Percentiles rank a stretch among this genome's conserved stretches.
These are phyloP conservation scores for Aspergillus conjunctus DNA, from an alignment of 495 filamentous ascomycete genomes.

Conservation along the genomic window DNA sequence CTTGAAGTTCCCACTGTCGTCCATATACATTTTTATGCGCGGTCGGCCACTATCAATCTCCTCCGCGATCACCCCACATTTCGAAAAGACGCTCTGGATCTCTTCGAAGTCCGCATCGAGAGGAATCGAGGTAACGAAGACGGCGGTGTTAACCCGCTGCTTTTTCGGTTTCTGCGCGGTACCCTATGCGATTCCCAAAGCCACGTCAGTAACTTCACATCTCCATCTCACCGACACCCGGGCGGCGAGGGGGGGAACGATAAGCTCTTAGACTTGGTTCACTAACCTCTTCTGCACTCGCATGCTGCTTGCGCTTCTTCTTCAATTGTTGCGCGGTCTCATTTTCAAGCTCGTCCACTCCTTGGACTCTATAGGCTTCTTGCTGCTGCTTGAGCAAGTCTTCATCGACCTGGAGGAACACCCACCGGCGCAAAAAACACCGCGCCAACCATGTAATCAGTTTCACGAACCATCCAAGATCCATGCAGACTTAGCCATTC, in stretches of 20 bases:
- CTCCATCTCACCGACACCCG: not conserved
- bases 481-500: slow-evolving; percentile 21
- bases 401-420: slow-evolving; percentile 66
- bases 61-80: slow-evolving; percentile 90
- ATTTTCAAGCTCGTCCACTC: slow-evolving; percentile 64
- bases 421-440: slow-evolving; percentile 29
- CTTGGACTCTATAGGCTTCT: slow-evolving; percentile 69
- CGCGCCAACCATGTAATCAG: slow-evolving; percentile 40
- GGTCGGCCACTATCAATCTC: slow-evolving; percentile 83
- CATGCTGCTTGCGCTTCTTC: slow-evolving; percentile 69
- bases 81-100: slow-evolving; percentile 78
- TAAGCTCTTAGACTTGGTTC: not conserved
- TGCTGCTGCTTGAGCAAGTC: slow-evolving; percentile 77
- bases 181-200: slow-evolving; percentile 23
- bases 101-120: slow-evolving; percentile 76
- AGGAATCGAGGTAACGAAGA: slow-evolving; percentile 88
- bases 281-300: slow-evolving; percentile 62
- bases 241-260: too few relatives aligned
- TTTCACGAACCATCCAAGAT: slow-evolving; percentile 35
- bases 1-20: slow-evolving; percentile 82
- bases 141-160: slow-evolving; percentile 78
- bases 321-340: slow-evolving; percentile 60
- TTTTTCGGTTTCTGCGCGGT: slow-evolving; percentile 59
- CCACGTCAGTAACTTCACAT: too few relatives aligned
- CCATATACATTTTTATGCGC: slow-evolving; percentile 90